phyloP scores from a whole-genome alignment of 1,284 basidiomycete species.

The Puccinia horiana region DNA sequence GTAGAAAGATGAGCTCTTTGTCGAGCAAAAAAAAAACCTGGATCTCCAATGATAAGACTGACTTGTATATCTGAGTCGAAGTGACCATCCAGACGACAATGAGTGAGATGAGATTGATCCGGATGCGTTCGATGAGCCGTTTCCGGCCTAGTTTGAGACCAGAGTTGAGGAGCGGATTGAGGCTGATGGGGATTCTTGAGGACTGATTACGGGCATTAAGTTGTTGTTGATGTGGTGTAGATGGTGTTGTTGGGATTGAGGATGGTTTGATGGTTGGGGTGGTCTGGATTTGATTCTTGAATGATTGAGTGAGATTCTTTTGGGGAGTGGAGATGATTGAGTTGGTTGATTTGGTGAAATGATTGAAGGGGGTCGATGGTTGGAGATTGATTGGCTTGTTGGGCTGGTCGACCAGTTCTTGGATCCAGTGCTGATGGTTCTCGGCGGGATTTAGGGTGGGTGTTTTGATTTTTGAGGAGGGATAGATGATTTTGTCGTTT shows the following conservation, averaged over 20 bases:
- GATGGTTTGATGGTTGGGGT: not conserved
- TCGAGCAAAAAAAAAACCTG: not conserved
- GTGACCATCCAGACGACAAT: slow-evolving; percentile 37
- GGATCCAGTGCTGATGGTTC: not conserved
- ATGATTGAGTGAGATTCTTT: not conserved
- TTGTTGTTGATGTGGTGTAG: not conserved
- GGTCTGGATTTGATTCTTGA: not conserved
- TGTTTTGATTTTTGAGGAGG: not conserved
- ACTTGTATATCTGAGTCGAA: slow-evolving; percentile 35
- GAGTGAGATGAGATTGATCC: slow-evolving; percentile 39
- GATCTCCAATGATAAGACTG: not conserved
- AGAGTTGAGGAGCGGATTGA: slow-evolving; percentile 19
- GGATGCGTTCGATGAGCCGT: slow-evolving; percentile 24
- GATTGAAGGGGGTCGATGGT: not conserved
- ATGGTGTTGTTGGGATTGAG: not conserved
- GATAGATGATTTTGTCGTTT: not conserved
- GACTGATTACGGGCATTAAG: not conserved
- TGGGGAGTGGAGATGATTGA: not conserved
- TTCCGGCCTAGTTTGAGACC: slow-evolving; percentile 25
- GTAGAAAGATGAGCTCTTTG: not conserved
- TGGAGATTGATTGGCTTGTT: not conserved
- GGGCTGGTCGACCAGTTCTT: not conserved
- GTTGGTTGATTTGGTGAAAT: not conserved
- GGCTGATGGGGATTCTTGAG: slow-evolving; percentile 9
- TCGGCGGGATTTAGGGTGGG: not conserved